Evolutionary conservation across 2,329 filamentous ascomycete genomes (phyloP).

Genomic region (Diatrype stigma): DNA sequence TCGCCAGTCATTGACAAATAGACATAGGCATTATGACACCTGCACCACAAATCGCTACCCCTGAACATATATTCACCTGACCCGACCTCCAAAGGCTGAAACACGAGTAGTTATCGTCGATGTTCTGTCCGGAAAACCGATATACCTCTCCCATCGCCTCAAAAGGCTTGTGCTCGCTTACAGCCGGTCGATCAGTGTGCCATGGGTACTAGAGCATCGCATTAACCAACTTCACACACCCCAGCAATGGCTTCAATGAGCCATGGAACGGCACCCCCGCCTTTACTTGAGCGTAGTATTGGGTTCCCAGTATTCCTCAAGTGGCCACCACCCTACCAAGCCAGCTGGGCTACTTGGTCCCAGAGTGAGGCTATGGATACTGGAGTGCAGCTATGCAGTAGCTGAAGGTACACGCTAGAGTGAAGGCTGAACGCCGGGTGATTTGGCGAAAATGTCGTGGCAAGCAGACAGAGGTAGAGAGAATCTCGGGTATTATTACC

Average conservation of each 20-base stretch:
- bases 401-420: background rate
- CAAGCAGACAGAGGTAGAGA: background rate
- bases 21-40: background rate
- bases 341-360: slow-evolving; percentile 3
- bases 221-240: slow-evolving; percentile 19
- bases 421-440: background rate
- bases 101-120: background rate
- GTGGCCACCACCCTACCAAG: background rate
- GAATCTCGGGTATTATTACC: background rate
- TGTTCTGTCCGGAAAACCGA: slow-evolving; percentile 3
- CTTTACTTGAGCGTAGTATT: background rate
- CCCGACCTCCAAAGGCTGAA: background rate
- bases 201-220: slow-evolving; percentile 9
- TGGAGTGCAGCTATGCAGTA: background rate
- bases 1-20: background rate
- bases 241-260: slow-evolving; percentile 14
- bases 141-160: slow-evolving; percentile 8
- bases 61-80: background rate
- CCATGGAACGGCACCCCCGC: slow-evolving; percentile 13
- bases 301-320: background rate
- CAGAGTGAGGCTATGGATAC: slow-evolving; percentile 8
- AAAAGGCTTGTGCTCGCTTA: slow-evolving; percentile 7
- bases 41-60: background rate
- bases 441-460: background rate
- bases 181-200: slow-evolving; percentile 10